Evolutionary conservation across 2,329 filamentous ascomycete species (phyloP), one percentile per base, ranked within the genome.

Genomic region (Paecilomyces niveus): DNA sequence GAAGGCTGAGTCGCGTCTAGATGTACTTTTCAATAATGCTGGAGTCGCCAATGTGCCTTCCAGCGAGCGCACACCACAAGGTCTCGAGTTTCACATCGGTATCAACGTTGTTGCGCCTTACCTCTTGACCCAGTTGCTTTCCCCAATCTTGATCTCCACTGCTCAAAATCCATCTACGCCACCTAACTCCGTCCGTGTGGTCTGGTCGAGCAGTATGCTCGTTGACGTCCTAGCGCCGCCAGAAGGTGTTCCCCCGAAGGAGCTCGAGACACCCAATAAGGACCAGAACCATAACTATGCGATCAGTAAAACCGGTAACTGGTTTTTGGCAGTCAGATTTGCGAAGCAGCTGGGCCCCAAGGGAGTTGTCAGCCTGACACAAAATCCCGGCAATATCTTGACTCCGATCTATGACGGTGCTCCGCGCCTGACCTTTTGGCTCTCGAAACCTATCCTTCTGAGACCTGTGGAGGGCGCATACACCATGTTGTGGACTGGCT

Each of bases 1-100:
- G 0, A 56, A 61, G 0, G 68, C 71, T 8, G 78, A 81, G 59
- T 62, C 66, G 7, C 65, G 69, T 1, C 72, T 81, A 1, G 72
- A 81, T 54, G 72, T 81, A 5, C 67, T 81, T 0, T 76, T 69
- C 68, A 77, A 78, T 62, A 76, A 78, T 8, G 74, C 76, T 60
- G 74, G 72, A 52, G 65, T 77, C 52, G 69, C 69, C 54, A 58
- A 67, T 1, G 64, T 69, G 0, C 69, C 71, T 0, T 53, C 54
- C 2, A 72, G 69, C 0, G 59, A 54, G 8, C 61, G 56, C 13
- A 67, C 68, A 3, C 54, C 54, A 1, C 67, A 73, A 33, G 69
- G 69, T 15, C 60, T 68, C 26, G 70, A 74, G 22, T 53, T 66
- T 3, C 70, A 75, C 55, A 59, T 76, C 0, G 75, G 68, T 3